phyloP scores from a whole-genome alignment of 2,329 filamentous ascomycete species.

The Aschersonia sp. region DNA sequence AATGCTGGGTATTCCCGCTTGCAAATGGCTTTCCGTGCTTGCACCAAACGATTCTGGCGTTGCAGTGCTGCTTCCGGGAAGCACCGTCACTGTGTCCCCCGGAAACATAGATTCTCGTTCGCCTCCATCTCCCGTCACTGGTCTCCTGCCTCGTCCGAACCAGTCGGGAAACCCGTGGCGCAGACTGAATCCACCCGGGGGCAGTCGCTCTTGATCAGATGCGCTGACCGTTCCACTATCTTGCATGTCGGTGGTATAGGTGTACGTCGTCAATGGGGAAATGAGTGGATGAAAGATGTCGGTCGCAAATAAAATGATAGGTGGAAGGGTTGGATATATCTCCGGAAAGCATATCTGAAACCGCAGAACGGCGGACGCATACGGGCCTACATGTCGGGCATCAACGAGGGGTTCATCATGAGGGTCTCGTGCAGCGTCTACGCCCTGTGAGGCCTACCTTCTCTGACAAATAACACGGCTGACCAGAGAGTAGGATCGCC shows the following conservation, averaged over 20 bases:
- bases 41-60: slow-evolving; percentile 16
- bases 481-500: slow-evolving; percentile 74
- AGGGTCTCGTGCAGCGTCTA: not conserved
- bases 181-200: slow-evolving; percentile 80
- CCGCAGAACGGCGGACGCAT: slow-evolving; percentile 71
- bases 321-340: slow-evolving; percentile 64
- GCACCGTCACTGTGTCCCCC: slow-evolving; percentile 9
- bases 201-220: slow-evolving; percentile 66
- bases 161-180: slow-evolving; percentile 82
- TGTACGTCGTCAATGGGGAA: slow-evolving; percentile 86
- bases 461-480: slow-evolving; percentile 80
- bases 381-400: slow-evolving; percentile 50
- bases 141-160: slow-evolving; percentile 52
- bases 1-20: slow-evolving; percentile 25
- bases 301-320: slow-evolving; percentile 74
- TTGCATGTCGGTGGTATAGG: slow-evolving; percentile 68
- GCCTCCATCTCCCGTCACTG: slow-evolving; percentile 20
- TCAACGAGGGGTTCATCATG: not conserved
- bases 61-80: slow-evolving; percentile 9
- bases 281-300: slow-evolving; percentile 93
- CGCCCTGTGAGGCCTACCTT: slow-evolving; percentile 38
- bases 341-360: slow-evolving; percentile 83
- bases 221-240: slow-evolving; percentile 68
- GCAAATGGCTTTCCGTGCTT: slow-evolving; percentile 22
- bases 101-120: slow-evolving; percentile 16